Conservation (phyloP, 768 basidiomycete species). For the Suillus tomentosus region DNA sequence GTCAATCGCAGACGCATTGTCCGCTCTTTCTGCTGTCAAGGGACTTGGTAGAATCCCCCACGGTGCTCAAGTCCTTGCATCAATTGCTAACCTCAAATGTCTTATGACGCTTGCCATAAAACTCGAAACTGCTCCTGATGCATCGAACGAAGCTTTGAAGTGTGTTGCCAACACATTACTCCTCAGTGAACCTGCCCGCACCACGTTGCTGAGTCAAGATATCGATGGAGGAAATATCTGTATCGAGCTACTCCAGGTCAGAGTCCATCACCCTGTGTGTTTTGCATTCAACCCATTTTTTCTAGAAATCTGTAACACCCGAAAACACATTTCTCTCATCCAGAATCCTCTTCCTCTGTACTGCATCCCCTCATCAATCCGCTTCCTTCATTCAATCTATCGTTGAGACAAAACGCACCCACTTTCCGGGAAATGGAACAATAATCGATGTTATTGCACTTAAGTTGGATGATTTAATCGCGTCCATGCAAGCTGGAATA, state of each 20-base stretch:
- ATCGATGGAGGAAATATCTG: conserved; percentile 66
- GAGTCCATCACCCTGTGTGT: conserved; percentile 17
- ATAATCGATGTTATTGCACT: conserved; percentile 61
- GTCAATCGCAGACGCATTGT: conserved; percentile 55
- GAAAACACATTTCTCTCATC: conserved; percentile 75
- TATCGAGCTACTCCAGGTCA: conserved; percentile 60
- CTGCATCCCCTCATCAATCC: conserved; percentile 53
- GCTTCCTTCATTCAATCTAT: conserved; percentile 51
- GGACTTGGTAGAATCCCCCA: conserved; percentile 69
- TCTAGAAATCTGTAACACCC: conserved; percentile 59
- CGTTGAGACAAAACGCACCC: conserved; percentile 63
- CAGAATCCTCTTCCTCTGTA: conserved; percentile 75
- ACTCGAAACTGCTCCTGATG: conserved; percentile 60
- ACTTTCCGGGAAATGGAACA: conserved; percentile 40
- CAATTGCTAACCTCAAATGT: conserved; percentile 53
- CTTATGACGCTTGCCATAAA: conserved; percentile 53
- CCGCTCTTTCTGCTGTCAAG: conserved; percentile 72
- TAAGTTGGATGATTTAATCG: conserved; percentile 61
- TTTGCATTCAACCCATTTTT: conserved; percentile 15
- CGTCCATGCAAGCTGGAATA: conserved; percentile 49
- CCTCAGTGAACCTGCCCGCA: conserved; percentile 62
- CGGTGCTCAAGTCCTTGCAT: conserved; percentile 64
- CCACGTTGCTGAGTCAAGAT: conserved; percentile 53
- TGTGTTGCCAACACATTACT: conserved; percentile 81
- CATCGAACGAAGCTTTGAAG: conserved; percentile 68